These are phyloP conservation scores for Solanum microdontum DNA, from an alignment of 257 asterid genomes.

Conservation along the genomic window DNA sequence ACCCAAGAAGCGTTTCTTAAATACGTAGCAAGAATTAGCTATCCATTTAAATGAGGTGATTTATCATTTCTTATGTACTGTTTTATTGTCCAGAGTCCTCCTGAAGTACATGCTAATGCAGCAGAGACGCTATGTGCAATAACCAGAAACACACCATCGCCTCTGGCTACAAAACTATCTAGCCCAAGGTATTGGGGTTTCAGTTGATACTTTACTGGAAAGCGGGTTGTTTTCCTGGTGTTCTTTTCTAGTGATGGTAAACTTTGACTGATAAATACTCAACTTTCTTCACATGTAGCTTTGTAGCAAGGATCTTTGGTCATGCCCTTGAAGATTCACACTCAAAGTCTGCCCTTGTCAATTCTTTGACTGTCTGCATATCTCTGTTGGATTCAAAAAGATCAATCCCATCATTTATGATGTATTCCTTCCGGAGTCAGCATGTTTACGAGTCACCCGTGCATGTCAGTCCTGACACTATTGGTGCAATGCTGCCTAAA, in stretches of 20 bases:
- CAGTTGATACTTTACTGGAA: constrained; percentile 2
- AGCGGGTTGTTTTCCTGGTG: background rate
- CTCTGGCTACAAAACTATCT: constrained; percentile 75
- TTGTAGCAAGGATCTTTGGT: constrained; percentile 72
- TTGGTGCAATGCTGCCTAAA: constrained; percentile 92
- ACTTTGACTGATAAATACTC: background rate
- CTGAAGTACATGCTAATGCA: constrained; percentile 96
- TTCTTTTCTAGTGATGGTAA: background rate
- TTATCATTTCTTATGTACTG: background rate
- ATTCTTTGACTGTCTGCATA: constrained; percentile 80
- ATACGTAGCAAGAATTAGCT: background rate
- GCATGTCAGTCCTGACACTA: constrained; percentile 69
- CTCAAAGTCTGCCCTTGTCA: constrained; percentile 78
- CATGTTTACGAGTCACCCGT: constrained; percentile 60
- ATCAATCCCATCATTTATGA: constrained; percentile 56
- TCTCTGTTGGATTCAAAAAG: constrained; percentile 90
- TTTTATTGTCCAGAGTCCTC: constrained; percentile 50
- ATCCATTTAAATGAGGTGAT: background rate
- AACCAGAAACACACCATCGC: constrained; percentile 79
- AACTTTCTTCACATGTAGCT: constrained; percentile 39
- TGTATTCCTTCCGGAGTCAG: constrained; percentile 77
- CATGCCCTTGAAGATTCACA: constrained; percentile 80
- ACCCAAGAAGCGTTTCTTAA: background rate
- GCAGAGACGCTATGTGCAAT: constrained; percentile 91
- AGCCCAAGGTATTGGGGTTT: constrained; percentile 61